Evolutionary conservation across 352 stramenopile species (phyloP).

Genomic region (Phytopythium sindhum): DNA sequence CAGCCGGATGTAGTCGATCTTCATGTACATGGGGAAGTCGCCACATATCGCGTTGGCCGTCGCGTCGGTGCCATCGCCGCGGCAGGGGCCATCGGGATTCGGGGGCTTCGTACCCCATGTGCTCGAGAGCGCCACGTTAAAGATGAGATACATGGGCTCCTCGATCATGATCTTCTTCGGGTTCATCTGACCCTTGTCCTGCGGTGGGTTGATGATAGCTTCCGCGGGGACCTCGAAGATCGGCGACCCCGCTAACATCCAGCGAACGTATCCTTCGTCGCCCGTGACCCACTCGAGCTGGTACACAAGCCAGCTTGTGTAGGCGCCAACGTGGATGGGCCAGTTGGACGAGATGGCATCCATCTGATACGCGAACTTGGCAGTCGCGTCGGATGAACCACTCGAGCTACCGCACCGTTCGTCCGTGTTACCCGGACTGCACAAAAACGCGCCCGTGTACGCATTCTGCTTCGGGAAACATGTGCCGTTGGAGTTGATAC

Average conservation of each 20-base stretch:
- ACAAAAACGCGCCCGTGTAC: constrained; percentile 59
- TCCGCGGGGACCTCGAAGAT: constrained; percentile 85
- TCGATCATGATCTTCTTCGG: constrained; percentile 89
- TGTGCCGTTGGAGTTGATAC: constrained; percentile 60
- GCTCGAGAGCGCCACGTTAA: constrained; percentile 89
- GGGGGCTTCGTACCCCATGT: constrained; percentile 67
- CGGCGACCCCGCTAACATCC: constrained; percentile 79
- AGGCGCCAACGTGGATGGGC: constrained; percentile 73
- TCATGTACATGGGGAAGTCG: constrained; percentile 62
- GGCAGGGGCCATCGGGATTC: constrained; percentile 29
- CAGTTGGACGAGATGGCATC: constrained; percentile 93
- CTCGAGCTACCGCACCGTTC: constrained; percentile 21
- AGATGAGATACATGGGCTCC: constrained; percentile 92
- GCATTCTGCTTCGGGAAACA: constrained; percentile 57
- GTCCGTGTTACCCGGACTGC: constrained; percentile 45
- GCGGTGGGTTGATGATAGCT: constrained; percentile 44
- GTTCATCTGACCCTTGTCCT: constrained; percentile 51
- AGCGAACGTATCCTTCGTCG: constrained; percentile 50
- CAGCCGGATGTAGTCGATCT: constrained; percentile 70
- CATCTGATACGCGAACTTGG: constrained; percentile 76
- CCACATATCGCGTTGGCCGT: constrained; percentile 48
- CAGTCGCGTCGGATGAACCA: constrained; percentile 16
- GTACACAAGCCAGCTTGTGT: constrained; percentile 77
- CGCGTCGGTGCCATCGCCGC: constrained; percentile 22
- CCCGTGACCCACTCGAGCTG: constrained; percentile 71